phyloP scores from a whole-genome alignment of 2,329 filamentous ascomycete genomes.

The Grosmannia penicillata region DNA sequence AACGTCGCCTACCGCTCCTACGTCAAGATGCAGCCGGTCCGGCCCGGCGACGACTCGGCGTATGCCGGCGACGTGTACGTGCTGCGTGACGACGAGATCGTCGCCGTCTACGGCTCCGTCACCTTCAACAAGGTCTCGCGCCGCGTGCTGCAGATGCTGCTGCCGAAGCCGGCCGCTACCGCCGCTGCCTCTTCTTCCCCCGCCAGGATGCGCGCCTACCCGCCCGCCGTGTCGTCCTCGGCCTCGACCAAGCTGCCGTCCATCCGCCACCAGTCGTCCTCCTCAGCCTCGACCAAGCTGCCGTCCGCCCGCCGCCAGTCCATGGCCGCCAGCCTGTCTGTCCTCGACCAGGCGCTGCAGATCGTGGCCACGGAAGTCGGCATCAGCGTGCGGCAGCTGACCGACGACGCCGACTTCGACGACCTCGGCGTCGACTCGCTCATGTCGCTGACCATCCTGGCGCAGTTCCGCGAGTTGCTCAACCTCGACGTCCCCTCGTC shows the following conservation, averaged over 20 bases:
- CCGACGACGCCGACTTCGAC: constrained; percentile 19
- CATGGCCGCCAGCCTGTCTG: neutral
- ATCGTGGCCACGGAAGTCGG: constrained; percentile 41
- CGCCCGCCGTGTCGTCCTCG: neutral
- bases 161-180: neutral
- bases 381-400: constrained; percentile 32
- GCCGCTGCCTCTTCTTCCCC: neutral
- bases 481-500: constrained; percentile 14
- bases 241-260: neutral
- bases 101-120: constrained; percentile 18
- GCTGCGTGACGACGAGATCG: constrained; percentile 17
- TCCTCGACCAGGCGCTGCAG: constrained; percentile 6
- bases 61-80: constrained; percentile 20
- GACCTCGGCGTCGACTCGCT: constrained; percentile 22
- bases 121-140: constrained; percentile 17
- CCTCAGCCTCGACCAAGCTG: constrained; percentile 15
- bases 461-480: constrained; percentile 18
- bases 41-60: constrained; percentile 12
- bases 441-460: constrained; percentile 17
- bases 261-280: neutral
- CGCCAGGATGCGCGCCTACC: neutral
- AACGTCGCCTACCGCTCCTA: constrained; percentile 18
- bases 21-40: constrained; percentile 18
- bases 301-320: constrained; percentile 12
- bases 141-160: constrained; percentile 15